A percentile compares a stretch with the other conserved stretches of the same genome.
phyloP scores from a whole-genome alignment of 352 stramenopile species.

The Saprolegnia diclina region DNA sequence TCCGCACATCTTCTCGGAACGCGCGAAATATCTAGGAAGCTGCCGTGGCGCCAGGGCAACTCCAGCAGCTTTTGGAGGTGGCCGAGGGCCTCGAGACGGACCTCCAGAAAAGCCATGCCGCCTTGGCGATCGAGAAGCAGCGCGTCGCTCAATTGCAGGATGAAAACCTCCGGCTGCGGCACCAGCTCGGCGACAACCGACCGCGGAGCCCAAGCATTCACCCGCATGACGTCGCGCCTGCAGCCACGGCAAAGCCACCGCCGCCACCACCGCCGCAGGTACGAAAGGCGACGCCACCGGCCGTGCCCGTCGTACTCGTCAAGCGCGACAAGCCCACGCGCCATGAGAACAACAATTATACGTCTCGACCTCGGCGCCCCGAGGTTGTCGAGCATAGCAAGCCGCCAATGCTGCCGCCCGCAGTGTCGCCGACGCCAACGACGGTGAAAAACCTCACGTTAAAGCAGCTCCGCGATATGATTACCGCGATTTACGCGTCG shows the following conservation, averaged over 20 bases:
- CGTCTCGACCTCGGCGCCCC: not conserved
- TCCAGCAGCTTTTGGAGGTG: conserved; percentile 55
- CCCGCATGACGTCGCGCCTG: not conserved
- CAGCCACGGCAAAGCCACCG: conserved; percentile 5
- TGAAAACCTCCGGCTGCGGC: conserved; percentile 43
- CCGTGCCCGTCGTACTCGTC: not conserved
- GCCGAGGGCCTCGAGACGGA: conserved; percentile 57
- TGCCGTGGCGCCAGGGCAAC: conserved; percentile 18
- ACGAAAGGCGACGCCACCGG: not conserved
- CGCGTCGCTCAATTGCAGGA: conserved; percentile 42
- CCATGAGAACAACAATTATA: not conserved
- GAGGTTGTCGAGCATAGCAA: not conserved
- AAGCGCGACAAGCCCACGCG: not conserved
- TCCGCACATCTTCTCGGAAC: not conserved
- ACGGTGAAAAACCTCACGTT: conserved; percentile 44
- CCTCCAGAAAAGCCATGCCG: conserved; percentile 40
- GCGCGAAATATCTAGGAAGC: not conserved
- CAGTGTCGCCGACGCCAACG: not conserved
- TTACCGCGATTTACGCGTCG: conserved; percentile 63
- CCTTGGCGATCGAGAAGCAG: conserved; percentile 45
- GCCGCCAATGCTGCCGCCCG: not conserved
- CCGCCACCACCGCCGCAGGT: conserved; percentile 5
- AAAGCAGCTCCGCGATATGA: conserved; percentile 71
- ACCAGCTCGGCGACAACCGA: conserved; percentile 30
- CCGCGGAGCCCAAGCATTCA: not conserved